Percentiles rank a stretch among this genome's conserved stretches.
phyloP scores from a whole-genome alignment of 2,329 filamentous ascomycete genomes.

The Ophiostoma sp. region DNA sequence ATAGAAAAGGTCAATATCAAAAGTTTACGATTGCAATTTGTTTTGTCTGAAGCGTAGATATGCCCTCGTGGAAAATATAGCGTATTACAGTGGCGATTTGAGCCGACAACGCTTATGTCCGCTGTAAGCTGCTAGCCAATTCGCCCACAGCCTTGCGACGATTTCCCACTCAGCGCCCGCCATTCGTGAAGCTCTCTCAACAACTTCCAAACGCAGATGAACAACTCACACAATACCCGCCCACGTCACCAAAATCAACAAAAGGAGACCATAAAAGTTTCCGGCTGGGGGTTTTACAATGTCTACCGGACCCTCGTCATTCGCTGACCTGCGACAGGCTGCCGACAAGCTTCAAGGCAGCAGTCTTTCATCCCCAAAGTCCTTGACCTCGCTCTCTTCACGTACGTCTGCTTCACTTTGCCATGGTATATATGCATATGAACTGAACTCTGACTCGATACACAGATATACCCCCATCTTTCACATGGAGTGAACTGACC shows the following conservation, averaged over 20 bases:
- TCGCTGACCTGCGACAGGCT: conserved; percentile 20
- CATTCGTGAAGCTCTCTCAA: not conserved
- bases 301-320: conserved; percentile 1
- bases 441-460: not conserved
- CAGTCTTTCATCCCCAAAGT: not conserved
- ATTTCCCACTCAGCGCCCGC: not conserved
- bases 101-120: not conserved
- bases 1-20: not conserved
- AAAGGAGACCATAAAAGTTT: not conserved
- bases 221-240: no score
- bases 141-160: conserved; percentile 1
- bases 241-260: not conserved
- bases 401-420: not conserved
- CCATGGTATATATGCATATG: rapidly evolving
- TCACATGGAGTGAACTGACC: conserved; percentile 27
- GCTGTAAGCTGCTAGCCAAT: not conserved
- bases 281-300: not conserved
- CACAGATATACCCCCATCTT: conserved; percentile 19
- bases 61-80: not conserved
- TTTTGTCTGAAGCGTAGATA: not conserved
- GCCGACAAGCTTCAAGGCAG: conserved; percentile 14
- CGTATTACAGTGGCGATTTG: not conserved
- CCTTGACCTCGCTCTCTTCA: not conserved
- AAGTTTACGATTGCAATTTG: not conserved
- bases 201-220: not conserved